Evolutionary conservation across 176 grass and related monocot species (phyloP).

Genomic region (Olyra latifolia): DNA sequence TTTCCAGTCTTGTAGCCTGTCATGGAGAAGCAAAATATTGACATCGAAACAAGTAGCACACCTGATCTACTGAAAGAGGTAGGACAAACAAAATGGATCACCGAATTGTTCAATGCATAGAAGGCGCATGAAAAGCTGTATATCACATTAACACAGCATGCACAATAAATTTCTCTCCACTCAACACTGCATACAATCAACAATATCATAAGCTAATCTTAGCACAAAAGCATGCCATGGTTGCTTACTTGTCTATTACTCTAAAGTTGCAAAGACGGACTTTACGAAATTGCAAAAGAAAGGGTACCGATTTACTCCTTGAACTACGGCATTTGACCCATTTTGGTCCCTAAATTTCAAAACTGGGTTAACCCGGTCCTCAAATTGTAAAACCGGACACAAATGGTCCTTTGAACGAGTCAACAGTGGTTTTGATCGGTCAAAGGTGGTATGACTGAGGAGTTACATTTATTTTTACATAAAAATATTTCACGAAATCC

Average conservation of each 20-base stretch:
- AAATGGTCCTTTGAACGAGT: too few relatives aligned
- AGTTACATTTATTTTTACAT: too few relatives aligned
- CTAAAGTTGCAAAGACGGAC: background rate
- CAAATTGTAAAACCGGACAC: too few relatives aligned
- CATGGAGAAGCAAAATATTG: constrained; percentile 17
- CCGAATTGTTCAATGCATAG: background rate
- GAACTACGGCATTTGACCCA: background rate
- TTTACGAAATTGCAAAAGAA: too few relatives aligned
- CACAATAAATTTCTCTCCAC: background rate
- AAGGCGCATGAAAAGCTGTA: constrained; percentile 19
- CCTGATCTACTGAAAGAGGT: background rate
- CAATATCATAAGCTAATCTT: background rate
- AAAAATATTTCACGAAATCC: too few relatives aligned
- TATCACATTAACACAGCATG: background rate
- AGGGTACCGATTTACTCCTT: too few relatives aligned
- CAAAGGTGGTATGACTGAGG: too few relatives aligned
- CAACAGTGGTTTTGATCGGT: too few relatives aligned
- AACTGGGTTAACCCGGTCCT: too few relatives aligned
- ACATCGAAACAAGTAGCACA: constrained; percentile 19
- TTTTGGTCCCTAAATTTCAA: too few relatives aligned
- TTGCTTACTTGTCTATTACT: background rate
- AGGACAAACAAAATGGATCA: constrained; percentile 25
- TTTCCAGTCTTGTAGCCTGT: constrained; percentile 84
- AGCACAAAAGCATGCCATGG: constrained; percentile 2
- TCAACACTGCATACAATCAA: background rate